Conservation (phyloP, 2,329 filamentous ascomycete genomes). For the Xylariales sp. region DNA sequence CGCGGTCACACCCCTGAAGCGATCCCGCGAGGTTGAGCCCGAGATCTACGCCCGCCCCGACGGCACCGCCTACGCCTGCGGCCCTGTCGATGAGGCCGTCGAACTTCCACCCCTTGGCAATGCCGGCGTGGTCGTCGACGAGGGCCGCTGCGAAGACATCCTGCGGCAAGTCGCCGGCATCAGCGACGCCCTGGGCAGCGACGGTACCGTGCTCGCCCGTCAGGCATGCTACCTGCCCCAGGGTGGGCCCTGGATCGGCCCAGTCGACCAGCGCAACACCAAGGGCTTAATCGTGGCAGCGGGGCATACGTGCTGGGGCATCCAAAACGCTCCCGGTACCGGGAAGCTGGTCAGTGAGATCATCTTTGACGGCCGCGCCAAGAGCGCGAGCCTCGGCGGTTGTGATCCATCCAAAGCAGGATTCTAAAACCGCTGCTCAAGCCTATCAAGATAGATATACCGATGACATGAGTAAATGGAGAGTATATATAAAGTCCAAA, state of each 20-base stretch:
- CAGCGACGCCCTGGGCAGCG: constrained; percentile 46
- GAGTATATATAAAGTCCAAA: too few species aligned
- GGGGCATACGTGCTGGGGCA: constrained; percentile 79
- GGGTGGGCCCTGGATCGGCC: constrained; percentile 65
- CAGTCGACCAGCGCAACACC: constrained; percentile 52
- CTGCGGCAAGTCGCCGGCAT: constrained; percentile 56
- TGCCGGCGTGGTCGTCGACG: constrained; percentile 62
- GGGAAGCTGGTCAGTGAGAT: constrained; percentile 62
- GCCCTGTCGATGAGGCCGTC: constrained; percentile 57
- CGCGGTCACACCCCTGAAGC: constrained; percentile 14
- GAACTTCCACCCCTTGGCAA: constrained; percentile 58
- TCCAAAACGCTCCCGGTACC: constrained; percentile 74
- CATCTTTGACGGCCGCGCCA: constrained; percentile 55
- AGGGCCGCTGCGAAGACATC: constrained; percentile 63
- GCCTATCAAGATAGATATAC: too few species aligned
- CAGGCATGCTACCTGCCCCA: constrained; percentile 77
- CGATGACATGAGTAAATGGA: too few species aligned
- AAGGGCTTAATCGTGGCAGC: constrained; percentile 64
- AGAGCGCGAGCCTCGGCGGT: constrained; percentile 50
- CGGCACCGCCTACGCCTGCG: constrained; percentile 73
- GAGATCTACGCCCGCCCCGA: constrained; percentile 76
- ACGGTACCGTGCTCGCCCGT: constrained; percentile 54
- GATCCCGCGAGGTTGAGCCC: constrained; percentile 50
- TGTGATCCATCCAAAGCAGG: constrained; percentile 51
- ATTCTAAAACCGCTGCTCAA: too few species aligned